Percentiles rank a stretch among this genome's conserved stretches.
Evolutionary conservation across 148 eudicot genomes (phyloP).

Genomic region (Beta vulgaris): DNA sequence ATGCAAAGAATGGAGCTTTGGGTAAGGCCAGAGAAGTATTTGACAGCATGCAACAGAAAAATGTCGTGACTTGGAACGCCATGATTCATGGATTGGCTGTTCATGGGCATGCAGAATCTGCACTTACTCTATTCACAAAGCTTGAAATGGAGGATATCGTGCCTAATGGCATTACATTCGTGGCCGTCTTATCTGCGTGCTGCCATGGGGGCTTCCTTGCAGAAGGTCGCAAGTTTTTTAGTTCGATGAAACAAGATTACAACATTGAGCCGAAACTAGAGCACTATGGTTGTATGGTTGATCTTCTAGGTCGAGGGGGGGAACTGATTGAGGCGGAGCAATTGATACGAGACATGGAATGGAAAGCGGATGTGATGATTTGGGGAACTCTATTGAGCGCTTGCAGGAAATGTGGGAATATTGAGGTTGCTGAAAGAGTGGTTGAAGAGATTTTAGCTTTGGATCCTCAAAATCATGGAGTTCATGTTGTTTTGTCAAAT

Average conservation of each 20-base stretch:
- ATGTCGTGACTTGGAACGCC: slow-evolving; percentile 75
- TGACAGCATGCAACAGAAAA: slow-evolving; percentile 54
- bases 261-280: slow-evolving; percentile 57
- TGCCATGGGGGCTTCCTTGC: slow-evolving; percentile 74
- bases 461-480: slow-evolving; percentile 77
- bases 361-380: slow-evolving; percentile 76
- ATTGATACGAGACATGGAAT: slow-evolving; percentile 56
- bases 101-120: slow-evolving; percentile 71
- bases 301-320: slow-evolving; percentile 69
- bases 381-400: slow-evolving; percentile 79
- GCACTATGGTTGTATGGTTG: slow-evolving; percentile 87
- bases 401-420: slow-evolving; percentile 54
- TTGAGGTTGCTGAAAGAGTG: slow-evolving; percentile 71
- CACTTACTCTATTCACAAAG: slow-evolving; percentile 45
- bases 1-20: slow-evolving; percentile 67
- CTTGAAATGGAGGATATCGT: slow-evolving; percentile 35
- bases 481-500: slow-evolving; percentile 74
- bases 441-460: slow-evolving; percentile 55
- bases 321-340: slow-evolving; percentile 64
- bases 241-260: slow-evolving; percentile 49
- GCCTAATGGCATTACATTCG: slow-evolving; percentile 59
- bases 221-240: slow-evolving; percentile 50
- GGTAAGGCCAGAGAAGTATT: slow-evolving; percentile 55
- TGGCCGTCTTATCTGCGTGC: slow-evolving; percentile 77
- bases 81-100: slow-evolving; percentile 81